Evolutionary conservation across 768 basidiomycete genomes (phyloP).

Genomic region (Mycena vitilis): DNA sequence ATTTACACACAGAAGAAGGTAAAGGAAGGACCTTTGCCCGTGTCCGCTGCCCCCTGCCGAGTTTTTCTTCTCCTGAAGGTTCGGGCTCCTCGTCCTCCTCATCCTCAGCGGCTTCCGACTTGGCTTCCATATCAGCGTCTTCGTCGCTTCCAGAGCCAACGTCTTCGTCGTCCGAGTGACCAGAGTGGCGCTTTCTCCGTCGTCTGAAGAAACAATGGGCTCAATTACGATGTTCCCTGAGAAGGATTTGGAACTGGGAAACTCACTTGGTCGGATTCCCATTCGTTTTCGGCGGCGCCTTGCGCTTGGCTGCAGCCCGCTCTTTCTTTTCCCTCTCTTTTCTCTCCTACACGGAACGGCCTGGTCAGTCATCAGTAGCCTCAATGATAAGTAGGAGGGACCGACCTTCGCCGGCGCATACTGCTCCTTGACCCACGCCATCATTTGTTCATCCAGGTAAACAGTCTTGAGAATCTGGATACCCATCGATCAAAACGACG

Average conservation of each 20-base stretch:
- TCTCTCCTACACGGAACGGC: background rate
- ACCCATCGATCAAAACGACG: background rate
- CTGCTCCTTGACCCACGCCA: conserved; percentile 67
- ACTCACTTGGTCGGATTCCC: conserved; percentile 59
- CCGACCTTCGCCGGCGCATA: conserved; percentile 52
- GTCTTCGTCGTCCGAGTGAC: conserved; percentile 58
- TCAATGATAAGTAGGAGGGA: conserved; percentile 3
- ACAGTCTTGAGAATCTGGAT: conserved; percentile 72
- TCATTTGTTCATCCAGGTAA: conserved; percentile 73
- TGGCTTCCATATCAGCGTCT: conserved; percentile 49
- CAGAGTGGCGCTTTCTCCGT: conserved; percentile 48
- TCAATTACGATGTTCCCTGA: conserved; percentile 6
- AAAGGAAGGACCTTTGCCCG: conserved; percentile 52
- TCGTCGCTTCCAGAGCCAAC: conserved; percentile 52
- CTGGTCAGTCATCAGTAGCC: conserved; percentile 16
- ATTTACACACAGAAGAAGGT: too few species aligned
- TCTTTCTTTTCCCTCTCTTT: conserved; percentile 63
- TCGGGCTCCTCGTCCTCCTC: conserved; percentile 40
- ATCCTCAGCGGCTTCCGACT: conserved; percentile 39
- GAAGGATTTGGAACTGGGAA: background rate
- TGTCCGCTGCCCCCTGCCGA: conserved; percentile 53
- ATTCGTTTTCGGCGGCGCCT: conserved; percentile 58
- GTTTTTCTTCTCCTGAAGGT: conserved; percentile 46
- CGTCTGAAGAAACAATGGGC: conserved; percentile 44
- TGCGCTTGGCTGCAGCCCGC: conserved; percentile 67